Percentiles rank a stretch among this genome's conserved stretches.
Conservation (phyloP, 148 eudicot genomes). For the Spergularia bocconei region DNA sequence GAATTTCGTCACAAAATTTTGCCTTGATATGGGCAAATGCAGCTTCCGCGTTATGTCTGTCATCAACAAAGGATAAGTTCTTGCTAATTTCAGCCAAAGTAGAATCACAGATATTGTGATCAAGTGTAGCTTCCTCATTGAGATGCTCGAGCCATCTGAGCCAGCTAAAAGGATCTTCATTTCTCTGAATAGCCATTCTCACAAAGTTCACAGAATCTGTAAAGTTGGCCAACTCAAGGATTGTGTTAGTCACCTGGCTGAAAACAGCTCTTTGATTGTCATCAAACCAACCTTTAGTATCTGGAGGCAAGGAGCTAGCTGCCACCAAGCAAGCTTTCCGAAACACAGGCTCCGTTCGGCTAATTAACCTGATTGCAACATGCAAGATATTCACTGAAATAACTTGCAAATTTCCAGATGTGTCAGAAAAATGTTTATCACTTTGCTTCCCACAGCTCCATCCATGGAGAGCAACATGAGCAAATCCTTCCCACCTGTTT, state of each 20-base stretch:
- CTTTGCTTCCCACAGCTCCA: constrained; percentile 44
- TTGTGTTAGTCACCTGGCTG: constrained; percentile 34
- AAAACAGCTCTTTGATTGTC: constrained; percentile 47
- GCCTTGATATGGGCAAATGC: constrained; percentile 47
- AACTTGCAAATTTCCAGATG: constrained; percentile 27
- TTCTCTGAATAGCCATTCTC: constrained; percentile 35
- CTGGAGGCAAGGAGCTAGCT: constrained; percentile 43
- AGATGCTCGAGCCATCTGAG: constrained; percentile 65
- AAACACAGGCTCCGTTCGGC: constrained; percentile 42
- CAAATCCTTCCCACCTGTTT: constrained; percentile 91
- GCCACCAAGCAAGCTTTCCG: constrained; percentile 84
- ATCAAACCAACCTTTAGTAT: constrained; percentile 35
- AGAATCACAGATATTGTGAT: constrained; percentile 9
- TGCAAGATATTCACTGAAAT: constrained; percentile 55
- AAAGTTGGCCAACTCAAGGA: constrained; percentile 44
- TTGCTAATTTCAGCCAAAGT: constrained; percentile 18
- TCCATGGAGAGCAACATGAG: constrained; percentile 58
- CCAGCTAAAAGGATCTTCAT: constrained; percentile 55
- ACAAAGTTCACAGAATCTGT: constrained; percentile 40
- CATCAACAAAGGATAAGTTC: constrained; percentile 25
- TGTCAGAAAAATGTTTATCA: constrained; percentile 3
- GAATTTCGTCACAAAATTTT: constrained; percentile 54
- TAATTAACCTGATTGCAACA: constrained; percentile 52
- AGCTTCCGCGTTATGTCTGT: constrained; percentile 39
- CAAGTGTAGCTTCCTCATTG: constrained; percentile 7